Base-by-base conservation (phyloP, 345 rosid genomes). In the Geranium brycei region DNA sequence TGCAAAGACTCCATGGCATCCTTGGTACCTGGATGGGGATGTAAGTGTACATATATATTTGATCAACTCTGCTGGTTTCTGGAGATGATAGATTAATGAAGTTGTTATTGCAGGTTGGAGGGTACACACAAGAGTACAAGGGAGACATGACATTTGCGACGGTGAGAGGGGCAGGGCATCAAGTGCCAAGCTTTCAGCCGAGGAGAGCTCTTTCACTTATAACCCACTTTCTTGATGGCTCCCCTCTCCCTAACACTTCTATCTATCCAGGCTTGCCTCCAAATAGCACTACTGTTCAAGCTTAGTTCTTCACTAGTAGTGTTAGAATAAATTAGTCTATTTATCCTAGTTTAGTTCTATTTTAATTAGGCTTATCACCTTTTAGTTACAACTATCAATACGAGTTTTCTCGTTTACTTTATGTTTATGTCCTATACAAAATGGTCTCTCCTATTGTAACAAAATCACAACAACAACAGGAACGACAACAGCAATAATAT, bases 131-230 rank as follows among this genome's bases (percentile, higher is more conserved):
- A 66, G 90, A 81, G 47, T 92, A 87, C 74, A 61, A 81, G 23
- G 87, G 88, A 72, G 89, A 75, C 57, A 31, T 89, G 66, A 92
- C 90, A 41, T 83, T 87, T 67, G 85, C 88, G 0, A 89, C 91
- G 3, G 91, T 89, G 13, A 79, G 96, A 80, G 93, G 82, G 17
- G 96, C 98, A 47, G 98, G 98, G 17, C 98, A 89, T 71, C 81
- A 86, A 70, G 95, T 89, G 17, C 96, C 98, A 8, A 89, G 93
- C 64, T 89, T 73, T 75, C 93, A 89, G 71, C 98, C 98, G 1
- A 62, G 69, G 53, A 76, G 95, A 57, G 86, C 96, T 18, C 95
- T 92, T 68, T 76, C 95, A 5, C 72, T 92, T 19, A 66, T 89
- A 72, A 72, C 57, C 51, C 96, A 87, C 63, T 92, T 87, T 71